Base-by-base conservation (phyloP, 768 basidiomycete species). In the Phallus indusiatus region DNA sequence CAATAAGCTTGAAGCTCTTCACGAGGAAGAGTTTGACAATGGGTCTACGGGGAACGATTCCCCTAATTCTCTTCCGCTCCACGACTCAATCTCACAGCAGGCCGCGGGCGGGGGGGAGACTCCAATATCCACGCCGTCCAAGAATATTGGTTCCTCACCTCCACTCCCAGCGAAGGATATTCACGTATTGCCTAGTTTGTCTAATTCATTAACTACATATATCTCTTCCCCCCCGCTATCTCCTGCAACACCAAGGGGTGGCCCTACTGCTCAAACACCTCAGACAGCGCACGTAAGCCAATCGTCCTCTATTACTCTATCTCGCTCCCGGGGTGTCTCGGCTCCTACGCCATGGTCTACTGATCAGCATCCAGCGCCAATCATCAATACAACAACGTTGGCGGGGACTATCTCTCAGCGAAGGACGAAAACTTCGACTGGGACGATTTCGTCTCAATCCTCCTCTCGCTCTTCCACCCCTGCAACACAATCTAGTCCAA, bases 321-420 rank as follows among this genome's bases (percentile, higher is more conserved):
- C 58, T 22, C 50, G 52, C 18, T 42, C 61, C 47, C 50, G 58
- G 7, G 58, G 58, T 18, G 28, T 55, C 42, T 59, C 61, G 8
- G 53, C 58, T 12, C 58, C 61, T n/a, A 60, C 50, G 4, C 34
- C 14, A 17, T 51, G 61, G 14, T 28, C 21, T 12, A 24, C 60
- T 46, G 18, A 46, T 34, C 50, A 51, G 18, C 12, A 48, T 28
- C 47, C 55, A 54, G 51, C 58, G 35, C 55, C 64, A 24, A 67
- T 85, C 59, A 84, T 88, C 64, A 86, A 82, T 64, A 66, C 80
- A 3, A 78, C 83, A 1, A 79, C 82, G 12, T 73, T 67, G 22
- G 78, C 81, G 69, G 82, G 89, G 46, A 82, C 84, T 20, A 86
- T 91, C 63, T 80, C 74, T 55, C 83, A 84, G 67, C 81, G 89